phyloP scores from a whole-genome alignment of 352 stramenopile genomes.

The Phytopythium delawarense region DNA sequence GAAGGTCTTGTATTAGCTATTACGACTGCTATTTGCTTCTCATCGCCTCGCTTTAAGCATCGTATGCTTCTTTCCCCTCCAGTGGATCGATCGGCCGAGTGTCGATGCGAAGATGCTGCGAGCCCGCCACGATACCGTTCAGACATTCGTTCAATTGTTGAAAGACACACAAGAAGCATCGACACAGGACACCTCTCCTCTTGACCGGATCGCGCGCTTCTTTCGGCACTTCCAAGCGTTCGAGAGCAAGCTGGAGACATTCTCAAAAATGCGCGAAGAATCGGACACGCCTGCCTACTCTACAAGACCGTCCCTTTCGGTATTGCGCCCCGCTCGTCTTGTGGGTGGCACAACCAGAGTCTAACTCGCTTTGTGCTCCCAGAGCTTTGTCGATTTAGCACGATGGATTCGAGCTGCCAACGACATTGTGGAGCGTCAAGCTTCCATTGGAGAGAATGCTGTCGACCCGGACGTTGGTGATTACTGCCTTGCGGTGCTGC shows the following conservation, averaged over 20 bases:
- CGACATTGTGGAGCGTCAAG: not conserved
- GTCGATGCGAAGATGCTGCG: slow-evolving; percentile 9
- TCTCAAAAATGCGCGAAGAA: slow-evolving; percentile 3
- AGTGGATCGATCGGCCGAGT: slow-evolving; percentile 26
- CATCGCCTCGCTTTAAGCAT: not conserved
- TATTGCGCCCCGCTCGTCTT: not conserved
- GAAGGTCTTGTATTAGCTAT: not conserved
- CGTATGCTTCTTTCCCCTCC: too few species aligned
- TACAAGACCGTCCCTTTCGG: slow-evolving; percentile 11
- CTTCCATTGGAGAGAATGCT: not conserved
- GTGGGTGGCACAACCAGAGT: not conserved
- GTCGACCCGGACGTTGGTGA: slow-evolving; percentile 4
- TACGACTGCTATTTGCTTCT: too few species aligned
- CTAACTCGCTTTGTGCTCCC: not conserved
- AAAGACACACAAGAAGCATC: not conserved
- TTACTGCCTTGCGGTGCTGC: not conserved
- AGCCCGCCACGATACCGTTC: slow-evolving; percentile 18
- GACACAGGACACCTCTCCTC: not conserved
- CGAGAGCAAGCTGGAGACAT: slow-evolving; percentile 16
- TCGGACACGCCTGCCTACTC: not conserved
- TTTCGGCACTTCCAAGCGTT: slow-evolving; percentile 23
- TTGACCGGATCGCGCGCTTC: slow-evolving; percentile 9
- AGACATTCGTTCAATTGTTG: slow-evolving; percentile 8
- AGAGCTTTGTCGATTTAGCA: slow-evolving; percentile 10
- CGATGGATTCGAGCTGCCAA: not conserved